Conservation (phyloP, 768 basidiomycete genomes). For the Infundibulicybe gibba region DNA sequence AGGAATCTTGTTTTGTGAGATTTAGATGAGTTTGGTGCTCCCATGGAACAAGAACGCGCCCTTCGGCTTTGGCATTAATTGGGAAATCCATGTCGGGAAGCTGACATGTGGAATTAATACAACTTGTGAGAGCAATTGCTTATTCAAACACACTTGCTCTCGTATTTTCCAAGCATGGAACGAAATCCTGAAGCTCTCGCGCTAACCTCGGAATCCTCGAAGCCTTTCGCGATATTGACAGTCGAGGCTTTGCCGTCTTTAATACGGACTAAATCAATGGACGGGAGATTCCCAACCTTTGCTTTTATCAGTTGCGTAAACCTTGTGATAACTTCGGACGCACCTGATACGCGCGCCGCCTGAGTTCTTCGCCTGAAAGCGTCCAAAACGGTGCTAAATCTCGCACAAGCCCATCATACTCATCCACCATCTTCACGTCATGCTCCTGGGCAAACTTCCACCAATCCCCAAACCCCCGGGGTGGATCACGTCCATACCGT, state of each 20-base stretch:
- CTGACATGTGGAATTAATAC: constrained; percentile 28
- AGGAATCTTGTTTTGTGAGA: constrained; percentile 49
- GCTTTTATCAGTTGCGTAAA: background rate
- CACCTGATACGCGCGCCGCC: constrained; percentile 59
- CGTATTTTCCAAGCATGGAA: constrained; percentile 71
- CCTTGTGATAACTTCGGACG: constrained; percentile 7
- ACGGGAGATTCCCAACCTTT: constrained; percentile 75
- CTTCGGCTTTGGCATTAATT: constrained; percentile 91
- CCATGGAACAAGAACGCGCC: constrained; percentile 92
- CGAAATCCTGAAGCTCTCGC: constrained; percentile 78
- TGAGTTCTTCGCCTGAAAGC: constrained; percentile 67
- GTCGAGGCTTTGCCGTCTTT: constrained; percentile 56
- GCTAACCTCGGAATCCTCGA: constrained; percentile 65
- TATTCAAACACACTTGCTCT: constrained; percentile 42
- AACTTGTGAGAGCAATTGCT: background rate
- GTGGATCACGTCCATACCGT: constrained; percentile 77
- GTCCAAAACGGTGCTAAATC: constrained; percentile 88
- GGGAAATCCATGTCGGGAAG: constrained; percentile 95
- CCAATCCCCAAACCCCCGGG: constrained; percentile 91
- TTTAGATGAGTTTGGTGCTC: constrained; percentile 77
- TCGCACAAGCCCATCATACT: constrained; percentile 76
- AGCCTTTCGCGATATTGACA: constrained; percentile 55
- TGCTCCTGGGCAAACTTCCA: constrained; percentile 75
- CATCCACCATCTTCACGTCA: constrained; percentile 79
- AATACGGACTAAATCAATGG: constrained; percentile 85